Base-by-base conservation (phyloP, 2,329 filamentous ascomycete species). In the Penicillium sp. region DNA sequence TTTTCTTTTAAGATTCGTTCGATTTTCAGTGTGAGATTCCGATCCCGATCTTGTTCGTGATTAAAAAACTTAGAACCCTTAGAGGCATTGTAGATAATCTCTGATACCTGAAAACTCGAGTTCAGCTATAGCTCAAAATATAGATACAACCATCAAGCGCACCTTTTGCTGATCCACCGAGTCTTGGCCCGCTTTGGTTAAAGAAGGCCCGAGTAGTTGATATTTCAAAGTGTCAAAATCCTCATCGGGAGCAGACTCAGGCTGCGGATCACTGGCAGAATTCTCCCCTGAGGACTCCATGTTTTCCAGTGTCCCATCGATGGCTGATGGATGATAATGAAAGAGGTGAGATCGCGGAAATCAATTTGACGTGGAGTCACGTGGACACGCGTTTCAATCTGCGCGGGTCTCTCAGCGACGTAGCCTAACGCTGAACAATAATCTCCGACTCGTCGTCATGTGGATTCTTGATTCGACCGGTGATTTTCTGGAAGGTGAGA, bases 11-110 rank as follows among this genome's bases (percentile, higher is more conserved):
- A 75, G 57, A 97, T 93, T 42, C 85, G 83, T 53, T 88, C 85
- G 66, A 97, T 97, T 74, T 96, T 97, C 55, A 87, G 82, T 0
- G 93, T 97, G 21, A 97, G 83, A 44, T 85, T 82, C 68, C 89
- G 88, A 78, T 97, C 93, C 67, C 88, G 89, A 56, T 79, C 82
- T 72, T 96, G 89, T 74, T 99, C 94, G 59, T 93, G 91, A 66
- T 89, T 90, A 82, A 97, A 99, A 78, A 89, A 99, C 73, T 96
- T 97, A 65, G 91, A 96, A 48, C 94, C 94, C 72, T 96, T 97
- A 17, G 92, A 97, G 12, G 93, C 92, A 73, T 96, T 91, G 77
- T 97, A 97, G 59, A 99, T 99, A 66, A 97, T 88, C 67, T 97
- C 93, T 2, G 93, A 96, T 49, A 99, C 92, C 86, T 89, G 47